phyloP scores from a whole-genome alignment of 73 alveolate species.

The Urostyla sp. region DNA sequence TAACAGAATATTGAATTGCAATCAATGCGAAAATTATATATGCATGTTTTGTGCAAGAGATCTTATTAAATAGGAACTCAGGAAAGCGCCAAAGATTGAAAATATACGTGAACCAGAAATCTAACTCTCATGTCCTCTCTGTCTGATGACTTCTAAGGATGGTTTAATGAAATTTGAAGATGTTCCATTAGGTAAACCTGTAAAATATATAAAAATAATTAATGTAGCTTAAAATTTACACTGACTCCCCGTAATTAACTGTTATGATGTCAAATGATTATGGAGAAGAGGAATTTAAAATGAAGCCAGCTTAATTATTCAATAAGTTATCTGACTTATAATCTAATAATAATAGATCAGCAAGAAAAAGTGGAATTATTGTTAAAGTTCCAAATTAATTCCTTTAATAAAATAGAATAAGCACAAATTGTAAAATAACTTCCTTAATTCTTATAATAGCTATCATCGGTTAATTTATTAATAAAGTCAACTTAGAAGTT shows the following conservation, averaged over 20 bases:
- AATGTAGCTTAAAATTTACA: constrained; percentile 4
- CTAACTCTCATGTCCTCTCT: constrained; percentile 25
- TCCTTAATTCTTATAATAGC: neutral
- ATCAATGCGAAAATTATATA: constrained; percentile 37
- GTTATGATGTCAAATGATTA: neutral
- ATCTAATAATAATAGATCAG: neutral
- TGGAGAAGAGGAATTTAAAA: constrained; percentile 29
- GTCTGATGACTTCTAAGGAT: neutral
- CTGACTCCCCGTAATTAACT: constrained; percentile 46
- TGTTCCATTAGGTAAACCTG: constrained; percentile 8
- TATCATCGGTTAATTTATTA: constrained; percentile 9
- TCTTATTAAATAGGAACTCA: constrained; percentile 17
- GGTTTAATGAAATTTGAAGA: constrained; percentile 9
- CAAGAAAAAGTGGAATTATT: neutral
- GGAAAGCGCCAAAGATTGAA: constrained; percentile 1
- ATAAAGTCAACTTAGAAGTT: constrained; percentile 42
- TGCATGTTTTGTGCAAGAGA: constrained; percentile 53
- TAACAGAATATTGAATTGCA: constrained; percentile 37
- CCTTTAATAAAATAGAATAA: neutral
- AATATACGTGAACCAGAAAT: neutral
- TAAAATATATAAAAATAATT: too few relatives aligned
- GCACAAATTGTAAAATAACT: neutral
- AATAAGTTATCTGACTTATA: neutral
- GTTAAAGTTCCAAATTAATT: neutral
- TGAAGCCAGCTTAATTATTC: neutral